Evolutionary conservation across 2,329 filamentous ascomycete species (phyloP).

Genomic region (Sordariomycetes sp.): DNA sequence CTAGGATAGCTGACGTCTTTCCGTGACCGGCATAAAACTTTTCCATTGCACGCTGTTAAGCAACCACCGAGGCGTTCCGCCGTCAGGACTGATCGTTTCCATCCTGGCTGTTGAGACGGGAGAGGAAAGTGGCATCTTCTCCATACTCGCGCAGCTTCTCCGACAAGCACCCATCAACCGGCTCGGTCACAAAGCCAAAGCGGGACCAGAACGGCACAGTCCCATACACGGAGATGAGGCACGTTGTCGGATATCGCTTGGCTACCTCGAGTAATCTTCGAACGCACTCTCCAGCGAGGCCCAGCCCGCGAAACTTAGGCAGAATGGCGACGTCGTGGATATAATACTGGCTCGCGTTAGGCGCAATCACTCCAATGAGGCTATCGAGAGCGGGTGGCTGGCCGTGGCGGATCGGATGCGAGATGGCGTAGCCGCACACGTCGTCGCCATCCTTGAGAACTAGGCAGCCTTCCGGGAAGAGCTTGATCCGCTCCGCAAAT

Average conservation of each 20-base stretch:
- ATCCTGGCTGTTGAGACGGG: neutral
- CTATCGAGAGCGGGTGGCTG: constrained; percentile 17
- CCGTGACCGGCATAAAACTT: no score
- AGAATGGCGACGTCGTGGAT: constrained; percentile 22
- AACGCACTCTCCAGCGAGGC: constrained; percentile 13
- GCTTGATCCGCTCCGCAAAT: constrained; percentile 17
- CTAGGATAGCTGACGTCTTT: no score
- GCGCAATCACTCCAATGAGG: constrained; percentile 14
- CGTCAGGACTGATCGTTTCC: neutral
- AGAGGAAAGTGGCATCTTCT: constrained; percentile 16
- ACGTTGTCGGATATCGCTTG: constrained; percentile 12
- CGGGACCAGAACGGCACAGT: constrained; percentile 17
- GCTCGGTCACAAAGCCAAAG: constrained; percentile 15
- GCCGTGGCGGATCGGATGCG: constrained; percentile 17
- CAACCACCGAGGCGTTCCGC: neutral
- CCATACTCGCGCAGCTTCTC: constrained; percentile 18
- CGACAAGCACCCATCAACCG: constrained; percentile 10
- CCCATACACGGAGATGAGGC: constrained; percentile 21
- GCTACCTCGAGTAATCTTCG: constrained; percentile 12
- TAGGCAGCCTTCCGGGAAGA: constrained; percentile 20
- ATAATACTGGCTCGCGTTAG: constrained; percentile 20
- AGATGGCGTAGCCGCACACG: constrained; percentile 19
- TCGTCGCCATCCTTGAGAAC: constrained; percentile 12
- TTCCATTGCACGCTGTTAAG: no score
- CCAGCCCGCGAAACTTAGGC: constrained; percentile 12